phyloP scores from a whole-genome alignment of 1,284 basidiomycete genomes.

The Leccinum fallax region DNA sequence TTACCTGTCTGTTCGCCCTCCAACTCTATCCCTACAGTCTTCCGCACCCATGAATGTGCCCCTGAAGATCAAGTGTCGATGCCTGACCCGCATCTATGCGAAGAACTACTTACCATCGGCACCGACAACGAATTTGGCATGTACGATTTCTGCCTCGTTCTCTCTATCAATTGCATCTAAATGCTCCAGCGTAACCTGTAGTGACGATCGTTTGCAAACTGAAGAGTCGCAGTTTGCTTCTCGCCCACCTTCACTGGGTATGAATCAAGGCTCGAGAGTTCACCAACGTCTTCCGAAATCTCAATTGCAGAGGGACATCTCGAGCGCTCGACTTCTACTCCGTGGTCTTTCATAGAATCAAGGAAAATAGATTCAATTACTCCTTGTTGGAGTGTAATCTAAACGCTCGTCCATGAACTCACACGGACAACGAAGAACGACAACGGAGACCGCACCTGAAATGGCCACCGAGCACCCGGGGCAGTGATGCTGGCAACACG shows the following conservation, averaged over 20 bases:
- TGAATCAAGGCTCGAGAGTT: conserved; percentile 45
- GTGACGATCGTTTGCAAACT: not conserved
- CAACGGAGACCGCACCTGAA: conserved; percentile 47
- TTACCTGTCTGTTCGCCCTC: conserved; percentile 1
- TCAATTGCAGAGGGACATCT: conserved; percentile 55
- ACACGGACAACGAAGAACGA: not conserved
- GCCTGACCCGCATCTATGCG: not conserved
- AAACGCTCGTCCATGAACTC: not conserved
- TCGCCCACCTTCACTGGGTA: conserved; percentile 56
- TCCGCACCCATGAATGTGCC: conserved; percentile 80
- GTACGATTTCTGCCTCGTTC: conserved; percentile 8
- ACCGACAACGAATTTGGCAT: conserved; percentile 61
- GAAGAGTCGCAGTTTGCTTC: not conserved
- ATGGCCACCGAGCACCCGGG: conserved; percentile 63
- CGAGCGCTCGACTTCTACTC: conserved; percentile 58
- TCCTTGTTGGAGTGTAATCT: conserved; percentile 73
- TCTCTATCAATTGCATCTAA: conserved; percentile 24
- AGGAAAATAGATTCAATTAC: conserved; percentile 69
- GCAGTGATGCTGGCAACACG: conserved; percentile 60
- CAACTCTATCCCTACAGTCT: conserved; percentile 56
- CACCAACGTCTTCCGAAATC: conserved; percentile 44
- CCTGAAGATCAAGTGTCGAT: conserved; percentile 36
- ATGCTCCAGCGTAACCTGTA: conserved; percentile 41
- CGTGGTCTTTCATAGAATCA: conserved; percentile 55
- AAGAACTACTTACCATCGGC: conserved; percentile 48